phyloP scores from a whole-genome alignment of 73 alveolate genomes.

The Tetrahymena elliotti region DNA sequence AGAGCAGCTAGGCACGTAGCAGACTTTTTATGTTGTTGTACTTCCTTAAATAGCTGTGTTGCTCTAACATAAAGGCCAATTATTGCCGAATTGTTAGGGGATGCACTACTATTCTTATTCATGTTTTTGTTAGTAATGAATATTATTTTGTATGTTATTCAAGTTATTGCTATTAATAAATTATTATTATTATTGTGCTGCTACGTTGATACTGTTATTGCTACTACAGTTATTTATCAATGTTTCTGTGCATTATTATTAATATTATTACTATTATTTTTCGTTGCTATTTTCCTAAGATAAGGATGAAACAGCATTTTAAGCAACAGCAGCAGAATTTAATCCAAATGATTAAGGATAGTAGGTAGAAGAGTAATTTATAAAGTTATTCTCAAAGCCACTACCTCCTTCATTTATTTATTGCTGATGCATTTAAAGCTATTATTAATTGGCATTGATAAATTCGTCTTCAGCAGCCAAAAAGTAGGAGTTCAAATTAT shows the following conservation, averaged over 20 bases:
- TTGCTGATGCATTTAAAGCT: background rate
- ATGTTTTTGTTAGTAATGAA: background rate
- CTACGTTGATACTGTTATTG: background rate
- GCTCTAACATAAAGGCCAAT: background rate
- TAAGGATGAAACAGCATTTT: background rate
- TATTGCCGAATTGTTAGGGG: background rate
- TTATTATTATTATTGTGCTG: background rate
- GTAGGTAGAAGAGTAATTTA: background rate
- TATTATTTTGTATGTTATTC: background rate
- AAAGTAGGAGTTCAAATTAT: background rate
- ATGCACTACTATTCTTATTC: background rate
- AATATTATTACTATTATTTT: background rate
- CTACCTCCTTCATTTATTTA: background rate
- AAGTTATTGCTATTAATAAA: background rate
- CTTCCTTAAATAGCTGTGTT: background rate
- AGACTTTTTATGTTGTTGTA: background rate
- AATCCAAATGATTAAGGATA: background rate
- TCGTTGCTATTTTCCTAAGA: background rate
- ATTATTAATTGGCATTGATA: background rate
- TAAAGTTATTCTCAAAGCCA: background rate
- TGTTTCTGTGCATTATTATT: background rate
- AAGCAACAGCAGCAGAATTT: background rate
- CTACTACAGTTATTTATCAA: background rate
- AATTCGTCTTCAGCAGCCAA: background rate
- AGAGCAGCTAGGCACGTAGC: constrained; percentile 4